A percentile compares a stretch with the other conserved stretches of the same genome.
Conservation (phyloP, 2,329 filamentous ascomycete species). For the Blastomyces percursus region DNA sequence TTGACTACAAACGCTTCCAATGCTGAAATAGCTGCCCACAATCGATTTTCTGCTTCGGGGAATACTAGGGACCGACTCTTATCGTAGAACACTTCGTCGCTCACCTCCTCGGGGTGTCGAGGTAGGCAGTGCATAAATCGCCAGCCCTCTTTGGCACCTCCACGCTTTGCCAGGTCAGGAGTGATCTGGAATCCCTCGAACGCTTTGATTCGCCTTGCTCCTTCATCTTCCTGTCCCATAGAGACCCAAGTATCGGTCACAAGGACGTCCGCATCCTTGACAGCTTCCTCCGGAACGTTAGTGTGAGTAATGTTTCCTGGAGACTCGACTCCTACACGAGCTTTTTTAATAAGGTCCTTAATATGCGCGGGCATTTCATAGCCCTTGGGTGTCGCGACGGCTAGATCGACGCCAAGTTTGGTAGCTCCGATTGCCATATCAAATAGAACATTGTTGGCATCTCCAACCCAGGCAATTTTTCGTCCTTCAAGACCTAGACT, state of each 20-base stretch:
- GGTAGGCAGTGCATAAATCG: conserved; percentile 99
- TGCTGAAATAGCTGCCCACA: conserved; percentile 82
- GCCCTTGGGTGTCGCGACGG: conserved; percentile 74
- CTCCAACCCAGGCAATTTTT: conserved; percentile 92
- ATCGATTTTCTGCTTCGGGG: conserved; percentile 82
- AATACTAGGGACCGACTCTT: conserved; percentile 70
- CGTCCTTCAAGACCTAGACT: conserved; percentile 64
- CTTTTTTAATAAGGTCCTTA: conserved; percentile 57
- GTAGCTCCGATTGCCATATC: conserved; percentile 79
- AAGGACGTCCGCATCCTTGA: conserved; percentile 76
- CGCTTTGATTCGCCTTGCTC: conserved; percentile 61
- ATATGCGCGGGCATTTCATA: conserved; percentile 73
- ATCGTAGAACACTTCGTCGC: conserved; percentile 89
- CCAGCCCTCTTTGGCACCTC: conserved; percentile 80
- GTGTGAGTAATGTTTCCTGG: conserved; percentile 64
- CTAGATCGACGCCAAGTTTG: conserved; percentile 76
- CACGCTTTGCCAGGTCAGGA: conserved; percentile 66
- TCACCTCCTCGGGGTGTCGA: conserved; percentile 83
- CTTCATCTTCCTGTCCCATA: conserved; percentile 92
- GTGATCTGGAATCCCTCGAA: conserved; percentile 92
- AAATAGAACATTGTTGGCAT: conserved; percentile 94
- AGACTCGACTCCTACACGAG: conserved; percentile 46
- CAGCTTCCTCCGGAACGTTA: conserved; percentile 67
- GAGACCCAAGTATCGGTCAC: conserved; percentile 98
- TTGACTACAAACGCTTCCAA: conserved; percentile 91